Evolutionary conservation across 2,329 filamentous ascomycete species (phyloP).

Genomic region (Akanthomyces muscarius): DNA sequence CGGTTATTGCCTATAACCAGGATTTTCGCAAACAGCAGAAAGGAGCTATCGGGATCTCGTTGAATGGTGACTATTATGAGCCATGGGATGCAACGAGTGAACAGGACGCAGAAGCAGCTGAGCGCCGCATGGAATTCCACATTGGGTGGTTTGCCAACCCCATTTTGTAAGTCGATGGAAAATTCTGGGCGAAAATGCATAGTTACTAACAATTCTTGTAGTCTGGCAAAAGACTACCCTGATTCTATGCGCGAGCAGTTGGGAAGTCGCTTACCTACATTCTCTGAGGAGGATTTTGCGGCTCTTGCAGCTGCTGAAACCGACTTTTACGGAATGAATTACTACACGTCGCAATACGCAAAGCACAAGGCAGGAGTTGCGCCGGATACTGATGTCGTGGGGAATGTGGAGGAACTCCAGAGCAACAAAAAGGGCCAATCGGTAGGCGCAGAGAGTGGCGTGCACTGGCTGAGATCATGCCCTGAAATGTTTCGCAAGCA

Average conservation of each 20-base stretch:
- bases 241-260: constrained; percentile 34
- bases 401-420: constrained; percentile 32
- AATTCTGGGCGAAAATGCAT: not conserved
- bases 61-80: constrained; percentile 38
- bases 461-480: constrained; percentile 33
- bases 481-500: constrained; percentile 29
- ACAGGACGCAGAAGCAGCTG: constrained; percentile 29
- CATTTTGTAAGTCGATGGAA: constrained; percentile 29
- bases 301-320: constrained; percentile 25
- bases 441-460: constrained; percentile 31
- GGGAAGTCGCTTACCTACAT: constrained; percentile 28
- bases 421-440: constrained; percentile 28
- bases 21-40: constrained; percentile 29
- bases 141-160: constrained; percentile 39
- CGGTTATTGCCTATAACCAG: constrained; percentile 29
- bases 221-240: constrained; percentile 32
- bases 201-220: constrained; percentile 4
- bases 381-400: constrained; percentile 29
- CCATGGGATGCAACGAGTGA: constrained; percentile 30
- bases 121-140: constrained; percentile 35
- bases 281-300: constrained; percentile 26
- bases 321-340: constrained; percentile 40
- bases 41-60: constrained; percentile 32
- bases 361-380: constrained; percentile 26
- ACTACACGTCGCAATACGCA: constrained; percentile 37